A percentile compares a stretch with the other conserved stretches of the same genome.
These are phyloP conservation scores for Phaeolepiota aurea DNA, from an alignment of 768 basidiomycete species.

Conservation along the genomic window DNA sequence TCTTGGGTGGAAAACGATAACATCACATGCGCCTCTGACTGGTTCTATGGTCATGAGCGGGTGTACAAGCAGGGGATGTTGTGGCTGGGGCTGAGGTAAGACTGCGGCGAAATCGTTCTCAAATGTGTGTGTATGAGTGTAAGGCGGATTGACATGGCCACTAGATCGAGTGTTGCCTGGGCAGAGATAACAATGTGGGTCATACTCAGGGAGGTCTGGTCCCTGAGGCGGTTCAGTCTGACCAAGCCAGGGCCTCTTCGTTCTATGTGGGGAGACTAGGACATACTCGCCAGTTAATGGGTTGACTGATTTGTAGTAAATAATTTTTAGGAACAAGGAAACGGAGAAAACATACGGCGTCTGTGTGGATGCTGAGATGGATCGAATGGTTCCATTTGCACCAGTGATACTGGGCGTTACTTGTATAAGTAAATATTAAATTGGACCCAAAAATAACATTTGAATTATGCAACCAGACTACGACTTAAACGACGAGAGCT, in stretches of 20 bases:
- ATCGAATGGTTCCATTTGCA: conserved; percentile 47
- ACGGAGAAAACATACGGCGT: conserved; percentile 38
- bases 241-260: conserved; percentile 86
- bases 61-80: conserved; percentile 41
- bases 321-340: conserved; percentile 4
- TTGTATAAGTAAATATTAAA: no score
- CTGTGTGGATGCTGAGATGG: conserved; percentile 61
- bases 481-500: conserved; percentile 52
- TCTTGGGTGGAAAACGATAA: conserved; percentile 77
- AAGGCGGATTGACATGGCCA: conserved; percentile 61
- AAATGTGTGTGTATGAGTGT: conserved; percentile 62
- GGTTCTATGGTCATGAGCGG: conserved; percentile 59
- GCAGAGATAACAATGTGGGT: conserved; percentile 78
- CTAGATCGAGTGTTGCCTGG: conserved; percentile 74
- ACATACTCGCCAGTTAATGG: conserved; percentile 71
- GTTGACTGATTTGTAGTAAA: conserved; percentile 46
- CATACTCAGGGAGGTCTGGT: conserved; percentile 49
- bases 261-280: conserved; percentile 86
- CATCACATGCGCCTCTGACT: conserved; percentile 79
- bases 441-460: no score
- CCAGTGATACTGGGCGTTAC: no score
- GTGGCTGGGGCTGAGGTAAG: conserved; percentile 52
- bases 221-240: conserved; percentile 65
- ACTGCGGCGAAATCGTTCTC: conserved; percentile 82
- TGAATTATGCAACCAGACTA: conserved; percentile 61